Conservation (phyloP, 306 rosid species). For the Citrullus amarus region DNA sequence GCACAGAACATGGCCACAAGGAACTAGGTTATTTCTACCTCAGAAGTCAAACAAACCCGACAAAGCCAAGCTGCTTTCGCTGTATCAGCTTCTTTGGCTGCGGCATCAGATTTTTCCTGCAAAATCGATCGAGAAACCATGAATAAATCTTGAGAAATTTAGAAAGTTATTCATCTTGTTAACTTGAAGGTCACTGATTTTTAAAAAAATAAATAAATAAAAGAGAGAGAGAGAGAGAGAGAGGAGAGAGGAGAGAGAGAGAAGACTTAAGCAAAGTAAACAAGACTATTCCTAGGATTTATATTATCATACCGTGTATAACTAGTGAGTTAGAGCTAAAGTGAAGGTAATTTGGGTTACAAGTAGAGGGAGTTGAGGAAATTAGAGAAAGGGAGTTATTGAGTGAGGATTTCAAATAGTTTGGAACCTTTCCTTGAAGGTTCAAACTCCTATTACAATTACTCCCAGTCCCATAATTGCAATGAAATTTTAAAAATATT, state of each 20-base stretch:
- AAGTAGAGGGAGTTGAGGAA: background rate
- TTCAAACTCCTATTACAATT: no score
- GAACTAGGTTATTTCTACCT: slow-evolving; percentile 74
- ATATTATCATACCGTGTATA: background rate
- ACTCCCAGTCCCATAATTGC: no score
- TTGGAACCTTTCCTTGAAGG: background rate
- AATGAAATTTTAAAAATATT: no score
- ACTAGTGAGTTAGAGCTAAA: background rate
- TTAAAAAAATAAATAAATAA: no score
- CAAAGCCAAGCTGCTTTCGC: slow-evolving; percentile 94
- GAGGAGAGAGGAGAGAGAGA: background rate
- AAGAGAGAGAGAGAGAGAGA: no score
- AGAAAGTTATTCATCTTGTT: background rate
- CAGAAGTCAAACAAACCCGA: slow-evolving; percentile 76
- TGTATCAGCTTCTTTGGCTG: slow-evolving; percentile 81
- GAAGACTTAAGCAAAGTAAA: background rate
- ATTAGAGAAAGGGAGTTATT: background rate
- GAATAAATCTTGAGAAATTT: background rate
- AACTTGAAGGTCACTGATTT: background rate
- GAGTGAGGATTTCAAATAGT: background rate
- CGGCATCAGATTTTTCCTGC: slow-evolving; percentile 70
- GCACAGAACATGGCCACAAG: slow-evolving; percentile 97
- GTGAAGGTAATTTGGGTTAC: background rate
- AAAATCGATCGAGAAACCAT: slow-evolving; percentile 7
- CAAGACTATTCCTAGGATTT: background rate